Evolutionary conservation across 805 yeast genomes (phyloP).

Genomic region (Candida railenensis): DNA sequence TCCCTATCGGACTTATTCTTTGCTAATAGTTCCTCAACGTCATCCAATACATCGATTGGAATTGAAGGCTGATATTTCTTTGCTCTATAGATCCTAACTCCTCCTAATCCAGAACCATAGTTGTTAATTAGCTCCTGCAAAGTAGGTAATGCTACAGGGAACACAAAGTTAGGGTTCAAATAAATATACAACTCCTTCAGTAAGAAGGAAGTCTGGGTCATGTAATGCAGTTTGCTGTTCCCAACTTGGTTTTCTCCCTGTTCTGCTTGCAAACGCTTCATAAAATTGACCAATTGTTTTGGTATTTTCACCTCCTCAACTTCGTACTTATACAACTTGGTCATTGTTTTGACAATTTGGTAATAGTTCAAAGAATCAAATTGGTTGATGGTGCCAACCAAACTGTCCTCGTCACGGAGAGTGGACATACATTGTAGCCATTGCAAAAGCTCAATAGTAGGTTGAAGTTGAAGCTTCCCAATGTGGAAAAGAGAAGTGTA

Average conservation of each 20-base stretch:
- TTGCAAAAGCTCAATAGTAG: conserved; percentile 77
- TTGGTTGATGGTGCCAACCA: conserved; percentile 51
- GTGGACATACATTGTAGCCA: conserved; percentile 88
- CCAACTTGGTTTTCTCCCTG: conserved; percentile 38
- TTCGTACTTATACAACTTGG: conserved; percentile 78
- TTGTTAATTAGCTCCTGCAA: conserved; percentile 65
- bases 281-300: conserved; percentile 24
- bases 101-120: conserved; percentile 78
- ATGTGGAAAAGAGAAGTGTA: conserved; percentile 65
- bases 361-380: conserved; percentile 60
- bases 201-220: conserved; percentile 39
- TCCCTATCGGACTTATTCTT: conserved; percentile 28
- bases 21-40: conserved; percentile 57
- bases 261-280: conserved; percentile 32
- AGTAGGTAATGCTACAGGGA: conserved; percentile 70
- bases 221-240: conserved; percentile 28
- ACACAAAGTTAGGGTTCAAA: conserved; percentile 52
- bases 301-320: conserved; percentile 72
- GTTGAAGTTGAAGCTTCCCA: conserved; percentile 65
- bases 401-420: conserved; percentile 61
- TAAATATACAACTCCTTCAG: conserved; percentile 43
- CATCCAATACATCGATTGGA: conserved; percentile 69
- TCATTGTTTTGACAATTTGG: conserved; percentile 66
- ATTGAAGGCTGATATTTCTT: conserved; percentile 66
- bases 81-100: conserved; percentile 52